Percentiles rank a stretch among this genome's conserved stretches.
Conservation (phyloP, 1,139 yeast species). For the Magnusiomyces fungicola region DNA sequence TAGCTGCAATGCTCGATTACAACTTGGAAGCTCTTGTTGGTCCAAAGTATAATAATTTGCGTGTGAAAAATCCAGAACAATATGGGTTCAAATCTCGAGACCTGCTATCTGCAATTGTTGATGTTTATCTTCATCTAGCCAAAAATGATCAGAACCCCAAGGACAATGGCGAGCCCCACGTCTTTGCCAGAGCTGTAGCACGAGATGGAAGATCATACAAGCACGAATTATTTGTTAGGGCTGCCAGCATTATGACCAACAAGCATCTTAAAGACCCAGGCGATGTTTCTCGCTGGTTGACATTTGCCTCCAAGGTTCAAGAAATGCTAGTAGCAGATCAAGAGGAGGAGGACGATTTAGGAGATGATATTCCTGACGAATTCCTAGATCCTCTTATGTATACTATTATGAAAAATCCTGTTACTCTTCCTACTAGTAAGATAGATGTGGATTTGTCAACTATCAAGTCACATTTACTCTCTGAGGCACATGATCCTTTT, state of each 20-base stretch:
- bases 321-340: conserved; percentile 49
- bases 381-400: conserved; percentile 95
- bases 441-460: conserved; percentile 84
- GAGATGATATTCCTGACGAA: conserved; percentile 95
- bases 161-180: conserved; percentile 41
- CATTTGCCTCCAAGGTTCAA: conserved; percentile 61
- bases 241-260: conserved; percentile 55
- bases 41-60: conserved; percentile 82
- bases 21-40: conserved; percentile 88
- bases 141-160: not conserved
- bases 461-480: conserved; percentile 84
- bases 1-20: conserved; percentile 93
- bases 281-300: conserved; percentile 44
- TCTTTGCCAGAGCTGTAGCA: conserved; percentile 74
- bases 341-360: conserved; percentile 66
- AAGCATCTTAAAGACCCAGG: conserved; percentile 47
- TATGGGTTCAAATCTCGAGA: conserved; percentile 78
- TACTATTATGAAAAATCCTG: conserved; percentile 94
- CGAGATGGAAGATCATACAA: conserved; percentile 85
- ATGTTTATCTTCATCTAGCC: conserved; percentile 62
- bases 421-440: conserved; percentile 76
- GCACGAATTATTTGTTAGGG: conserved; percentile 57
- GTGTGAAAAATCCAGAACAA: conserved; percentile 76
- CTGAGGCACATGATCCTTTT: conserved; percentile 96
- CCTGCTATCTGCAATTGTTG: conserved; percentile 60